phyloP scores from a whole-genome alignment of 1,139 yeast genomes.

The Pichia sp. region DNA sequence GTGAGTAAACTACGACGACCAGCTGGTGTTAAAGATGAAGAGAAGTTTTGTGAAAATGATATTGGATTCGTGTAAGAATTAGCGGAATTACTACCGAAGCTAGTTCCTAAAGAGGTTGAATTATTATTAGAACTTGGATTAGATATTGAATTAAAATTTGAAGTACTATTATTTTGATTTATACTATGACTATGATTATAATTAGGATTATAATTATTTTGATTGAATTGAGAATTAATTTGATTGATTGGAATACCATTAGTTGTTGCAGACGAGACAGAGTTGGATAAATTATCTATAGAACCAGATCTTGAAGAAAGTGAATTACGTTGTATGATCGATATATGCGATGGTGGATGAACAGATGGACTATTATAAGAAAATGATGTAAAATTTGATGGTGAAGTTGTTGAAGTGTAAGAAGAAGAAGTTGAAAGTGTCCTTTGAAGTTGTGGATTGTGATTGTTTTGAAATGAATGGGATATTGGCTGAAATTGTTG shows the following conservation, averaged over 20 bases:
- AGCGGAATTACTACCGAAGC: background rate
- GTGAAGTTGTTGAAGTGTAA: constrained; percentile 28
- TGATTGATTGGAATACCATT: background rate
- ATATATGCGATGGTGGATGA: constrained; percentile 21
- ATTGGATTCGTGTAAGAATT: background rate
- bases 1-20: constrained; percentile 28
- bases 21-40: constrained; percentile 21
- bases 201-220: no score
- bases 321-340: constrained; percentile 21
- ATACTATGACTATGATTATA: background rate
- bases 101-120: background rate
- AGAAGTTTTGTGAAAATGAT: constrained; percentile 17
- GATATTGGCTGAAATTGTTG: background rate
- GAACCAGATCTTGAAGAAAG: constrained; percentile 24
- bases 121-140: background rate
- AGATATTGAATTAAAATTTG: no score
- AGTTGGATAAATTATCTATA: constrained; percentile 16
- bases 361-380: constrained; percentile 26
- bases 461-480: background rate
- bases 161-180: no score
- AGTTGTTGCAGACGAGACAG: background rate
- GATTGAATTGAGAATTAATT: no score
- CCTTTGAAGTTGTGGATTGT: constrained; percentile 3
- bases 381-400: constrained; percentile 24
- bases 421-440: constrained; percentile 19